Conservation (phyloP, 176 grass and related monocot genomes). For the Triticum timopheevii region DNA sequence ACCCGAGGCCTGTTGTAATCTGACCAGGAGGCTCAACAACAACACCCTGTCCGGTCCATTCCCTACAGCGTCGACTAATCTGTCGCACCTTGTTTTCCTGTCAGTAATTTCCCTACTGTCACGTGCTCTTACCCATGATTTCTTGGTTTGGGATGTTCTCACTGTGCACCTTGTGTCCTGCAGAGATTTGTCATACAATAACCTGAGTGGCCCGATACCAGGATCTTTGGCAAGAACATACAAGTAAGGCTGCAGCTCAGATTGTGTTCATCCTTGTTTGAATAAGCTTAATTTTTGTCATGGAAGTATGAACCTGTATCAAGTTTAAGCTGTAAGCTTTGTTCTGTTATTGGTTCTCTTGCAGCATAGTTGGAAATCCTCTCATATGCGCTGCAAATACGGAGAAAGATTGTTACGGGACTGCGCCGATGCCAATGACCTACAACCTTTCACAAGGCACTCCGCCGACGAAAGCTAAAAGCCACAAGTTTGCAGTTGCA, state of each 20-base stretch:
- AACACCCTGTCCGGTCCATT: conserved; percentile 83
- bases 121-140: background rate
- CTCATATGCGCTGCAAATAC: conserved; percentile 64
- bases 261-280: background rate
- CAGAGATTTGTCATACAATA: conserved; percentile 97
- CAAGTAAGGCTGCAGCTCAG: conserved; percentile 54
- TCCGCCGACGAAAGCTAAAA: conserved; percentile 40
- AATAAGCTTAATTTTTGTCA: background rate
- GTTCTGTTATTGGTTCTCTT: conserved; percentile 27
- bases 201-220: conserved; percentile 72
- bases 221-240: conserved; percentile 71
- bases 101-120: conserved; percentile 35
- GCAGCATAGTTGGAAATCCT: conserved; percentile 97
- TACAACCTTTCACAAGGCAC: conserved; percentile 73
- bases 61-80: conserved; percentile 57
- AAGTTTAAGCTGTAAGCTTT: background rate
- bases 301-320: background rate
- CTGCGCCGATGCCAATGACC: conserved; percentile 57
- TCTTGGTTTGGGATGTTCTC: background rate
- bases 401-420: conserved; percentile 77
- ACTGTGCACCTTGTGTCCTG: background rate
- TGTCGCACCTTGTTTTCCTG: conserved; percentile 79
- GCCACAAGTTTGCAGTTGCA: conserved; percentile 65
- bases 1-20: conserved; percentile 23
- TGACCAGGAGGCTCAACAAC: conserved; percentile 85